Percentiles rank a stretch among this genome's conserved stretches.
Evolutionary conservation across 1,139 yeast genomes (phyloP).

Genomic region (Diutina scorzettiae): DNA sequence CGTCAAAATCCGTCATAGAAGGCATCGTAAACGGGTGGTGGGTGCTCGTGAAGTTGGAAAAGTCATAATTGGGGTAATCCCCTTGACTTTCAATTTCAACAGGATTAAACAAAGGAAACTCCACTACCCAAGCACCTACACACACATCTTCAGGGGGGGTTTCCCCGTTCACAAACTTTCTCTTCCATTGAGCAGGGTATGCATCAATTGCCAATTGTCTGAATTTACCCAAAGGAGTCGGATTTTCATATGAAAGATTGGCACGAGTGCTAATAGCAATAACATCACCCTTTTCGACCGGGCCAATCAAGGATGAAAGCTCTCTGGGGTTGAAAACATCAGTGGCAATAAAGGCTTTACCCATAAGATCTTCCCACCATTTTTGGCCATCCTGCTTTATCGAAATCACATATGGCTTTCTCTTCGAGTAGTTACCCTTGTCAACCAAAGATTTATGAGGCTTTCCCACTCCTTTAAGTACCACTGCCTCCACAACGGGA

Average conservation of each 20-base stretch:
- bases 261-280: constrained; percentile 68
- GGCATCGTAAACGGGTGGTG: constrained; percentile 98
- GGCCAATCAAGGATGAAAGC: not conserved
- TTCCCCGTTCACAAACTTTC: constrained; percentile 18
- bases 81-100: constrained; percentile 21
- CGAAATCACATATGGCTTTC: not conserved
- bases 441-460: not conserved
- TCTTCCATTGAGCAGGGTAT: constrained; percentile 40
- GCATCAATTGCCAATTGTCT: constrained; percentile 59
- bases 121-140: constrained; percentile 78
- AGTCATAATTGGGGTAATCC: constrained; percentile 53
- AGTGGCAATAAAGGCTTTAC: not conserved
- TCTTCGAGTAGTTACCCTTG: not conserved
- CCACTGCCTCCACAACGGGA: constrained; percentile 63
- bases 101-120: constrained; percentile 87
- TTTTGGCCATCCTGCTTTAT: not conserved
- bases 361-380: not conserved
- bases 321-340: not conserved
- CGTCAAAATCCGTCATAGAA: constrained; percentile 51
- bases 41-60: constrained; percentile 45
- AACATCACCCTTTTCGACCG: constrained; percentile 43
- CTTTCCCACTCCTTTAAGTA: constrained; percentile 34
- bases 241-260: constrained; percentile 65
- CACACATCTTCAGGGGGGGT: constrained; percentile 16
- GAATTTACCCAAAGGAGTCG: constrained; percentile 85